These are phyloP conservation scores for Escovopsis sp. DNA, from an alignment of 2,329 filamentous ascomycete genomes.

Conservation along the genomic window DNA sequence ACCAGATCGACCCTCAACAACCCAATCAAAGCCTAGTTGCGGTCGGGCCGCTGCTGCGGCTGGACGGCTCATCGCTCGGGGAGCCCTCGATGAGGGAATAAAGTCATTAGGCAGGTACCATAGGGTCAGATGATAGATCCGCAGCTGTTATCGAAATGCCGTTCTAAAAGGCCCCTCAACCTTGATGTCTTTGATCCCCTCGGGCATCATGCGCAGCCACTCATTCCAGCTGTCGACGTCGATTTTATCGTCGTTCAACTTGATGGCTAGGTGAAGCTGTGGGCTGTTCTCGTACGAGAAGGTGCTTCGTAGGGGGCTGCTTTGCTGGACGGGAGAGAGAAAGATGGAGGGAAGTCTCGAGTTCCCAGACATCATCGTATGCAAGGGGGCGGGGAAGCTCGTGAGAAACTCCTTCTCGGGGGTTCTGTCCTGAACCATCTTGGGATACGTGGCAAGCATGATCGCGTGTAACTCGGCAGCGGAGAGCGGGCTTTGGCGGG, in stretches of 20 bases:
- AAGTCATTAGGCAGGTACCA: no score
- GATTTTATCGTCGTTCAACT: constrained; percentile 34
- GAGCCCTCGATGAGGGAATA: no score
- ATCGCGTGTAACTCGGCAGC: constrained; percentile 39
- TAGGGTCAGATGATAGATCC: neutral
- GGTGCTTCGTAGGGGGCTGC: constrained; percentile 22
- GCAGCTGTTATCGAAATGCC: constrained; percentile 9
- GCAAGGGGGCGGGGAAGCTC: constrained; percentile 39
- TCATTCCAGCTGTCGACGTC: constrained; percentile 41
- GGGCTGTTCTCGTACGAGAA: constrained; percentile 29
- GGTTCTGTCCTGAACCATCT: constrained; percentile 33
- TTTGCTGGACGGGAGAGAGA: constrained; percentile 34
- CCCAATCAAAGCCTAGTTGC: no score
- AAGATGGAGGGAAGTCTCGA: constrained; percentile 41
- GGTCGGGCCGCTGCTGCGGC: no score
- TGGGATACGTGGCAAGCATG: constrained; percentile 36
- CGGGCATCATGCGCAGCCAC: constrained; percentile 44
- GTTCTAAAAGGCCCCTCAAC: constrained; percentile 34
- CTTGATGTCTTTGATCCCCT: constrained; percentile 39
- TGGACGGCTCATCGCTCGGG: no score
- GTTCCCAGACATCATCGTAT: constrained; percentile 40
- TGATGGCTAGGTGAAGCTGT: constrained; percentile 35
- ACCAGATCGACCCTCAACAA: no score
- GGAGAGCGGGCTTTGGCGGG: constrained; percentile 31
- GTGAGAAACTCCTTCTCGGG: constrained; percentile 31